Base-by-base conservation (phyloP, 805 yeast species). In the Millerago galiae region DNA sequence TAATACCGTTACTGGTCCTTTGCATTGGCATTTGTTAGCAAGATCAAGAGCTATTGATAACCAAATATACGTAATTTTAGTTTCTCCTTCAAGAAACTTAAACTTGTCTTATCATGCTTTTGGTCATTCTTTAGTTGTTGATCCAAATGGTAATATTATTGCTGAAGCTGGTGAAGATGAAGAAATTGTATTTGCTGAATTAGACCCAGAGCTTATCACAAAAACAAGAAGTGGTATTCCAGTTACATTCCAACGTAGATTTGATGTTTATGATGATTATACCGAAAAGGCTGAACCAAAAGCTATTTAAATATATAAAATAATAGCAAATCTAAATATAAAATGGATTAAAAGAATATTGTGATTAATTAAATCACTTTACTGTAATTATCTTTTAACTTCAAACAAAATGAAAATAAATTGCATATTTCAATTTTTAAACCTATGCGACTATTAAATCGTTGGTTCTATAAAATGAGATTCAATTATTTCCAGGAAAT, bases 71-170 rank as follows among this genome's bases (percentile, higher is more conserved):
- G 81, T 83, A 8, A 72, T 93, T 26, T 63, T 89, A 50, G 89
- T 95, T 49, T 87, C 96, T 8, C 97, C 97, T 5, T 89, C 96
- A 1, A 76, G 98, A 60, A 87, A 88, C 60, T 63, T 72, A 43
- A 73, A 72, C 10, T 38, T 53, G 26, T 63, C 65, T 16, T 81
- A 81, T 57, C 84, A 78, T 51, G 81, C 85, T 0, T 81, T 74
- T 50, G 88, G 88, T 2, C 88, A 81, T 53, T 76, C 83, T 0
- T 58, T 81, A 55, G 79, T 81, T 6, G 83, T 76, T 36, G 80
- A 78, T 56, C 88, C 88, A 21, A 67, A 66, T 42, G 88, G 87
- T 32, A 70, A 72, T 18, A 66, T 81, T 34, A 52, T 81, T 32
- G 81, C 80, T 8, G 95, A 87, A 58, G 95, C 95, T 5, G 91